Evolutionary conservation across 1,284 basidiomycete species (phyloP), one percentile per base, ranked within the genome.

Genomic region (Pyrrhoderma lamaoense): DNA sequence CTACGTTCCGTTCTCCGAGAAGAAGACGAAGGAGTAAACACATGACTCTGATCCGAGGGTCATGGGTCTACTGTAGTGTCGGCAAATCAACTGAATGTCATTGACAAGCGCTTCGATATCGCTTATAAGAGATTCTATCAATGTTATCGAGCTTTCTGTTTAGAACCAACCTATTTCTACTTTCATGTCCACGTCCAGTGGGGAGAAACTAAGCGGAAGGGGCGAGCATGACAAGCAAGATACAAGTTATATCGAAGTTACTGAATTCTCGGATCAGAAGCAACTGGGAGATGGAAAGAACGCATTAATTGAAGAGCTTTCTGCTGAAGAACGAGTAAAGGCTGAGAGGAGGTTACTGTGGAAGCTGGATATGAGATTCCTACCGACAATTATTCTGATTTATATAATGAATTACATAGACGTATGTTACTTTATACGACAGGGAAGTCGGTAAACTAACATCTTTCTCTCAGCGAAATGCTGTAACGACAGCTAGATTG

Each of bases 331-430:
- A 40, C 45, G 51, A 14, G 23, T 22, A 16, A 23, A 14, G n/a
- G 69, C 65, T 9, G 75, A 75, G 56, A 66, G 66, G 35, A 66
- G 58, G 49, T 66, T 80, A 0, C 65, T 78, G n/a, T 69, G 77
- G 37, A 79, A 73, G 58, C 68, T 85, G 39, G 82, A 85, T 57
- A 64, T 65, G 51, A 68, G 82, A 38, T 63, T 85, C 1, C 61
- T 85, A 54, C 80, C 81, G 0, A 79, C 76, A 0, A 76, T 85
- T 49, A 71, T 79, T 42, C 40, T 80, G 27, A 79, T 85, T 50
- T 83, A 72, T 58, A 70, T 85, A 51, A 76, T 84, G 77, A 85
- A 85, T 58, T 83, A 81, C 57, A 82, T 84, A 47, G 80, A 83
- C 59, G 81, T 82, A 53, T 51, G 74, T 65, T 13, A 31, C 13